Evolutionary conservation across 2,329 filamentous ascomycete species (phyloP).

Genomic region (Pyrenochaeta sp.): DNA sequence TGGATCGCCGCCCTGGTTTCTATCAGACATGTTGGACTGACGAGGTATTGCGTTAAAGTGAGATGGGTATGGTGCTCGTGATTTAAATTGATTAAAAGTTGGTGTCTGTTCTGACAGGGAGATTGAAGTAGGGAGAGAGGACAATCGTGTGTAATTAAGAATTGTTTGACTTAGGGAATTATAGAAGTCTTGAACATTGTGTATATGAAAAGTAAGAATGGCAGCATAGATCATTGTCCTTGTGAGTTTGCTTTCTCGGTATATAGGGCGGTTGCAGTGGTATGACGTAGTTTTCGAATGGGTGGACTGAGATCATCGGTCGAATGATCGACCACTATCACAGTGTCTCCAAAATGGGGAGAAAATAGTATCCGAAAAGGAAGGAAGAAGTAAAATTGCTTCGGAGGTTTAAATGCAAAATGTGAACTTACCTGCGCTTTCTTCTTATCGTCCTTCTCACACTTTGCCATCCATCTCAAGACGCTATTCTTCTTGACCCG

Average conservation of each 20-base stretch:
- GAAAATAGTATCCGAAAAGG: too few relatives aligned
- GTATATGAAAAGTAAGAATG: neutral
- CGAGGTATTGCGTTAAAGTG: conserved; percentile 4
- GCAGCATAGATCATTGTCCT: too few relatives aligned
- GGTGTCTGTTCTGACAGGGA: too few relatives aligned
- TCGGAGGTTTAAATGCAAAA: neutral
- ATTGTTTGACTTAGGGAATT: too few relatives aligned
- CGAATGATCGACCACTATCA: too few relatives aligned
- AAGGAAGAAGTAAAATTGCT: conserved; percentile 4
- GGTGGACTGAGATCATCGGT: conserved; percentile 1
- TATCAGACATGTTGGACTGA: conserved; percentile 54
- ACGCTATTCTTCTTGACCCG: conserved; percentile 83
- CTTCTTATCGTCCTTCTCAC: conserved; percentile 68
- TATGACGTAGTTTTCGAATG: conserved; percentile 18
- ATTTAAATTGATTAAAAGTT: neutral
- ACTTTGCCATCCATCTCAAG: conserved; percentile 68
- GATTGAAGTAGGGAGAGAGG: too few relatives aligned
- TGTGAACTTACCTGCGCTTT: conserved; percentile 53
- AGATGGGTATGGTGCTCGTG: neutral
- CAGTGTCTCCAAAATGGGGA: too few relatives aligned
- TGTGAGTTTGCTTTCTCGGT: too few relatives aligned
- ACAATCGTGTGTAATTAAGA: too few relatives aligned
- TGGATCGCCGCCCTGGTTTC: conserved; percentile 57
- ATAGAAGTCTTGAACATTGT: too few relatives aligned
- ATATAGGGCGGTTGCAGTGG: too few relatives aligned